These are phyloP conservation scores for Glycine latifolia DNA, from an alignment of 306 rosid species.

Conservation along the genomic window DNA sequence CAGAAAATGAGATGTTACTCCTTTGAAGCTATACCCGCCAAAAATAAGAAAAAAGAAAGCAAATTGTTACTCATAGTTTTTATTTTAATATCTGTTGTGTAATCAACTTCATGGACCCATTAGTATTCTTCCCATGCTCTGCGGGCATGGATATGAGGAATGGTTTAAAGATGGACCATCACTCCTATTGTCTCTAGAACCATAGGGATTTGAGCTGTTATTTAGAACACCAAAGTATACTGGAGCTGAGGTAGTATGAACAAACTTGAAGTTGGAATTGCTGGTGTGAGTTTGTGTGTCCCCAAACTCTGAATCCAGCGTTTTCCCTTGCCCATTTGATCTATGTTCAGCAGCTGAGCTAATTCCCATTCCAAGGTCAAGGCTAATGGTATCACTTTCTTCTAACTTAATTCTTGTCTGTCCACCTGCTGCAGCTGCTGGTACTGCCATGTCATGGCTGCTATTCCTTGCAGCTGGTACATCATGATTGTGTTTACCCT, in stretches of 20 bases:
- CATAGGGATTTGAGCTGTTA: slow-evolving; percentile 63
- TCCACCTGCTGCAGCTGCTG: slow-evolving; percentile 45
- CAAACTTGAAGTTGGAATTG: slow-evolving; percentile 67
- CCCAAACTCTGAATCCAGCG: slow-evolving; percentile 55
- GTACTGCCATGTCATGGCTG: slow-evolving; percentile 82
- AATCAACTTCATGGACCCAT: slow-evolving; percentile 75
- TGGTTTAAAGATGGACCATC: slow-evolving; percentile 67
- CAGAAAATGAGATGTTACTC: slow-evolving; percentile 54
- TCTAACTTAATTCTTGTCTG: slow-evolving; percentile 68
- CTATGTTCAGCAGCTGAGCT: slow-evolving; percentile 65
- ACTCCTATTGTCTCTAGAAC: slow-evolving; percentile 74
- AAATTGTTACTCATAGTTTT: slow-evolving; percentile 46
- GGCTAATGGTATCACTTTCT: slow-evolving; percentile 83
- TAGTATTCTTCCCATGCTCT: slow-evolving; percentile 81
- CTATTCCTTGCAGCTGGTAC: slow-evolving; percentile 86
- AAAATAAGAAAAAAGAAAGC: slow-evolving; percentile 24
- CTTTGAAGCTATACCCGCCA: slow-evolving; percentile 43
- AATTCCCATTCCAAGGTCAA: slow-evolving; percentile 94
- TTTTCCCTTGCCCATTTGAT: slow-evolving; percentile 60
- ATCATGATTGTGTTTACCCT: slow-evolving; percentile 95
- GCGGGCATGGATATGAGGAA: slow-evolving; percentile 75
- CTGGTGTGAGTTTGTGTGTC: slow-evolving; percentile 57
- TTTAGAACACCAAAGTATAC: slow-evolving; percentile 69
- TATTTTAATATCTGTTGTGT: slow-evolving; percentile 45
- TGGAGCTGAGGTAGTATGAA: slow-evolving; percentile 59